These are phyloP conservation scores for Rhodotorula graminis DNA, from an alignment of 768 basidiomycete species.

Conservation along the genomic window DNA sequence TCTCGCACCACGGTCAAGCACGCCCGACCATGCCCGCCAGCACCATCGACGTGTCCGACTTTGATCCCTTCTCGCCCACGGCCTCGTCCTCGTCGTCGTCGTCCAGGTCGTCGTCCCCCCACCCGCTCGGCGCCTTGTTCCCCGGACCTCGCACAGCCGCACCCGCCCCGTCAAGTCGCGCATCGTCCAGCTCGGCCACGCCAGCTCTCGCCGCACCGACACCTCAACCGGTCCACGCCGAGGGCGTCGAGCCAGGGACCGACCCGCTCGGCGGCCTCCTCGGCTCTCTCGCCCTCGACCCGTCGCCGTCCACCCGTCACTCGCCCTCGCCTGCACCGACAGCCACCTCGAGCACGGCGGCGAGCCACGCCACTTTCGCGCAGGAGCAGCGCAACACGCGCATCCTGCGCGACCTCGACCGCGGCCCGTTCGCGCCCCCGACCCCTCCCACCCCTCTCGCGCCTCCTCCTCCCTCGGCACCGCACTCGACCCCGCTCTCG, in stretches of 20 bases:
- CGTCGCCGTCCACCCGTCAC: background rate
- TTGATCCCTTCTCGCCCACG: conserved; percentile 16
- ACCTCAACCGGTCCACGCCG: background rate
- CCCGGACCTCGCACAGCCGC: background rate
- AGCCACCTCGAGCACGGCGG: background rate
- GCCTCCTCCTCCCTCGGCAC: background rate
- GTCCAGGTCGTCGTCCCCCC: background rate
- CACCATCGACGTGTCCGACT: conserved; percentile 17
- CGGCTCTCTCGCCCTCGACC: background rate
- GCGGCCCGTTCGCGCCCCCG: conserved; percentile 10
- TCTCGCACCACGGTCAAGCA: background rate
- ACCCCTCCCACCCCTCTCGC: background rate
- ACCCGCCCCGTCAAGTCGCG: background rate
- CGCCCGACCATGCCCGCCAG: background rate
- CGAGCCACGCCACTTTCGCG: background rate
- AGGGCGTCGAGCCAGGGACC: background rate
- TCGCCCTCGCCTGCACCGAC: background rate
- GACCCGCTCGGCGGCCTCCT: conserved; percentile 8
- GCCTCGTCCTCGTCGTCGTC: background rate
- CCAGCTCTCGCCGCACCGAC: background rate
- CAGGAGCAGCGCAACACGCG: conserved; percentile 5
- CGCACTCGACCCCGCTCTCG: background rate
- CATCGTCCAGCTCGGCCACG: too few species aligned
- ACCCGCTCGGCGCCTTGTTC: background rate
- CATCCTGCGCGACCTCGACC: conserved; percentile 14